phyloP scores from a whole-genome alignment of 345 rosid species.

The Dipteronia dyeriana region DNA sequence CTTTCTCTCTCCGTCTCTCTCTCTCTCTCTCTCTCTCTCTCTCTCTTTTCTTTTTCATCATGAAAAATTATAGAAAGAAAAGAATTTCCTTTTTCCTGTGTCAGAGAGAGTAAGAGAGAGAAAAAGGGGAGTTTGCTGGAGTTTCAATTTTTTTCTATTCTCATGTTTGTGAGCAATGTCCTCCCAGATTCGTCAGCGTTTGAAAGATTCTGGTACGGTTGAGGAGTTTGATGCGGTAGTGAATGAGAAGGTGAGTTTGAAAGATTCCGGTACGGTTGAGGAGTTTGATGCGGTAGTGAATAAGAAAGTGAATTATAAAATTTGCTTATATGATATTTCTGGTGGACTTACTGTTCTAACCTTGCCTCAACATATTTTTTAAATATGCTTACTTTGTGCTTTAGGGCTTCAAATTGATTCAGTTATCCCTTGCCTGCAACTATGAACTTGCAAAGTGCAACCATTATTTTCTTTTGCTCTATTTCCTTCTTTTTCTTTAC shows the following conservation, averaged over 20 bases:
- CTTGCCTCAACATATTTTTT: too few species aligned
- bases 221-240: constrained; percentile 81
- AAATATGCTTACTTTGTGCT: too few species aligned
- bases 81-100: not conserved
- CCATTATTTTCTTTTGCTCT: not conserved
- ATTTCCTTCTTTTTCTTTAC: not conserved
- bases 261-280: constrained; percentile 64
- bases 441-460: not conserved
- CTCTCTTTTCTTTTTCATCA: not conserved
- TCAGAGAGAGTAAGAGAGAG: not conserved
- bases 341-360: not conserved
- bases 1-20: not conserved
- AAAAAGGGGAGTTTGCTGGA: not conserved
- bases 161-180: constrained; percentile 25
- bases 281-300: constrained; percentile 79
- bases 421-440: not conserved
- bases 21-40: not conserved
- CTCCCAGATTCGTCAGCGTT: constrained; percentile 65
- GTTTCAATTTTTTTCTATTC: constrained; percentile 15
- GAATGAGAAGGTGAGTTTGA: constrained; percentile 62
- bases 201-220: constrained; percentile 72
- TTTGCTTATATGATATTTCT: not conserved
- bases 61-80: not conserved
- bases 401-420: not conserved
- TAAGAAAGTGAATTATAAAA: constrained; percentile 53